phyloP scores from a whole-genome alignment of 2,329 filamentous ascomycete genomes.

The Fusarium sp. region DNA sequence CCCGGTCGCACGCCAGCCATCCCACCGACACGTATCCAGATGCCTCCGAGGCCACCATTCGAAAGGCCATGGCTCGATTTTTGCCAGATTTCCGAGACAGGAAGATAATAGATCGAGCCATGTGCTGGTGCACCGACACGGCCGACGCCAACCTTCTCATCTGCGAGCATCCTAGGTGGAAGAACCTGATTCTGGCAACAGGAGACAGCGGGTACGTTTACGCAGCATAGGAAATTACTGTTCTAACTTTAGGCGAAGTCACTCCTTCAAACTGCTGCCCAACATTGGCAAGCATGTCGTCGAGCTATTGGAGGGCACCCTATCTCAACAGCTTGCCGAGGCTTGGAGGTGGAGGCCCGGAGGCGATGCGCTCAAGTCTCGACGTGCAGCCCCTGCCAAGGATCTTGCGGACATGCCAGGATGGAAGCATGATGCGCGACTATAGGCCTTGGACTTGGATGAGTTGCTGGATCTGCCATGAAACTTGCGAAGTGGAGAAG shows the following conservation, averaged over 20 bases:
- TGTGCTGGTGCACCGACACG: constrained; percentile 19
- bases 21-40: constrained; percentile 15
- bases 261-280: constrained; percentile 4
- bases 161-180: constrained; percentile 16
- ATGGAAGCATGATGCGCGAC: constrained; percentile 3
- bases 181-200: constrained; percentile 8
- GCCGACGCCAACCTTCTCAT: constrained; percentile 13
- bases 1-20: constrained; percentile 4
- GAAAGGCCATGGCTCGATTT: constrained; percentile 4
- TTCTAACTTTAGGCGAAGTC: not conserved
- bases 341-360: constrained; percentile 14
- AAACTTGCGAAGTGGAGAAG: not conserved
- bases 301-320: constrained; percentile 5
- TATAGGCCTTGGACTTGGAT: not conserved
- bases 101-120: constrained; percentile 1
- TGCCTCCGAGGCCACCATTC: constrained; percentile 2
- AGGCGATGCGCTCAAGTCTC: constrained; percentile 12
- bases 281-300: constrained; percentile 18
- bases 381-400: constrained; percentile 9
- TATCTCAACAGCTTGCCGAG: not conserved
- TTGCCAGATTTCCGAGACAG: not conserved
- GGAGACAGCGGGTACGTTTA: constrained; percentile 17
- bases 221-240: not conserved
- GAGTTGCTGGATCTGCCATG: not conserved
- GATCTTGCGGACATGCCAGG: constrained; percentile 12